Evolutionary conservation across 306 rosid species (phyloP).

Genomic region (Quercus aquifolioides): DNA sequence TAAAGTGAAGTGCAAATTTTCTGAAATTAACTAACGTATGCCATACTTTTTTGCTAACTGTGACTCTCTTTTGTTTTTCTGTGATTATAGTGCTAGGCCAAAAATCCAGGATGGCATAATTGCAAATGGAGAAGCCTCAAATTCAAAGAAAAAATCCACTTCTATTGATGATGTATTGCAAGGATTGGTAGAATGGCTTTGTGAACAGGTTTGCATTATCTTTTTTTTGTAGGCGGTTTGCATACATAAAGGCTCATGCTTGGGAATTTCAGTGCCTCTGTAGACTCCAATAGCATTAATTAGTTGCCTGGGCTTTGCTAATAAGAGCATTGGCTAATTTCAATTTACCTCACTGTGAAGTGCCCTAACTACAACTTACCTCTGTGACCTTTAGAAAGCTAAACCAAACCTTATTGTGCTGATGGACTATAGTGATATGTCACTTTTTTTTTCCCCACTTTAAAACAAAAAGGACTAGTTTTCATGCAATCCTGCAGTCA

Average conservation of each 20-base stretch:
- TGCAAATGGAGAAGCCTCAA: constrained; percentile 70
- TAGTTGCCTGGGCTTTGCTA: background rate
- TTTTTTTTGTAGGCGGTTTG: constrained; percentile 40
- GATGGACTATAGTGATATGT: too few species aligned
- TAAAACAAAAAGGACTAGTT: too few species aligned
- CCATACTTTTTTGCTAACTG: background rate
- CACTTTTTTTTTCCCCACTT: too few species aligned
- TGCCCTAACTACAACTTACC: background rate
- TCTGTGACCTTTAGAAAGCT: too few species aligned
- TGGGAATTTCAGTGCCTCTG: background rate
- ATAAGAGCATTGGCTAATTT: background rate
- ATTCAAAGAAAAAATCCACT: constrained; percentile 59
- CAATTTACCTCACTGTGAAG: background rate
- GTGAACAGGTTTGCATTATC: constrained; percentile 74
- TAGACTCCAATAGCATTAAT: background rate
- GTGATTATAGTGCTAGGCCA: constrained; percentile 66
- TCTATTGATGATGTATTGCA: constrained; percentile 79
- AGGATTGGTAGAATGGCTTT: constrained; percentile 95
- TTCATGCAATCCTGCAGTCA: too few species aligned
- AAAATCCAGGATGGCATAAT: constrained; percentile 49
- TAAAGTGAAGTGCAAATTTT: constrained; percentile 10
- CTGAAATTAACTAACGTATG: constrained; percentile 10
- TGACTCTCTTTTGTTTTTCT: background rate
- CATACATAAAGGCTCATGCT: background rate
- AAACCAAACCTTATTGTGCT: too few species aligned